These are phyloP conservation scores for Hypoxylon sp. DNA, from an alignment of 2,329 filamentous ascomycete species.

Conservation along the genomic window DNA sequence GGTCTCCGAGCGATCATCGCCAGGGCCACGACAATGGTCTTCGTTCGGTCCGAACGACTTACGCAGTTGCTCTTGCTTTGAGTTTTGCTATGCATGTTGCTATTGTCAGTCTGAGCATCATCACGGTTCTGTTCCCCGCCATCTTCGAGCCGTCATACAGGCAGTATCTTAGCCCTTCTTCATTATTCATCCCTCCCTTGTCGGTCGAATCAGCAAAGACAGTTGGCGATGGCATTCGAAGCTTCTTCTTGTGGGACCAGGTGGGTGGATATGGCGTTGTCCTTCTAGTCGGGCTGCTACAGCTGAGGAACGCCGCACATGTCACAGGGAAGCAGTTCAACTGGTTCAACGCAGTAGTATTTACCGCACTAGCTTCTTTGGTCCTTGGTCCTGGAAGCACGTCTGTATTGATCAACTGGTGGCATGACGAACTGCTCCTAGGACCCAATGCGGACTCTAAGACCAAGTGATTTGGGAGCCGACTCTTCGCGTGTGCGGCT, in stretches of 20 bases:
- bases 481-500: background rate
- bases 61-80: background rate
- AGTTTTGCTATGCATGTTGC: constrained; percentile 4
- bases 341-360: background rate
- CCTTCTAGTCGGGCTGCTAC: background rate
- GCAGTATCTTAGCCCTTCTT: background rate
- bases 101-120: background rate
- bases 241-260: constrained; percentile 2
- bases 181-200: background rate
- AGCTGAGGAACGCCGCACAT: background rate
- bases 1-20: background rate
- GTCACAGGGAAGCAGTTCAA: background rate
- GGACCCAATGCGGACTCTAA: background rate
- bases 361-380: background rate
- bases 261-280: background rate
- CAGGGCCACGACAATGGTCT: background rate
- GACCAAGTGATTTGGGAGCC: background rate
- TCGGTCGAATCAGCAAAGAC: background rate
- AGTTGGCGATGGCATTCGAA: background rate
- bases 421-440: background rate
- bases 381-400: background rate
- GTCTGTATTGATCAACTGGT: background rate
- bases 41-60: background rate
- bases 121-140: constrained; percentile 1
- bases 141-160: background rate